phyloP scores from a whole-genome alignment of 148 eudicot species.

The Camellia granthamiana region DNA sequence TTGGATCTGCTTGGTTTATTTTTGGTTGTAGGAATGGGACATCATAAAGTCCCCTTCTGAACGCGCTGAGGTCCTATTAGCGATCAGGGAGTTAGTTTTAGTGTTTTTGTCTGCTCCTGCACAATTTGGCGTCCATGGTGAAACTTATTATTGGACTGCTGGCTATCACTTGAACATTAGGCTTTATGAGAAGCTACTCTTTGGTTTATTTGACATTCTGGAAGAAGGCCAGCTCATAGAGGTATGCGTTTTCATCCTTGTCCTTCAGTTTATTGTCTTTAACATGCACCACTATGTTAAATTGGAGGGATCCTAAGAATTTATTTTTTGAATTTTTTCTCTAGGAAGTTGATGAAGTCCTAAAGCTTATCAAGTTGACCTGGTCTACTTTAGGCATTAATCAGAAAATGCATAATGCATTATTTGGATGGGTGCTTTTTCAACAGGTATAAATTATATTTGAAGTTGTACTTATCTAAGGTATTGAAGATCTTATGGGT shows the following conservation, averaged over 20 bases:
- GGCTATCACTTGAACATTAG: slow-evolving; percentile 71
- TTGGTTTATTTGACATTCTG: slow-evolving; percentile 74
- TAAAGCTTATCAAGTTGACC: slow-evolving; percentile 65
- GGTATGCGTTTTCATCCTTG: slow-evolving; percentile 33
- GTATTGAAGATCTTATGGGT: not conserved
- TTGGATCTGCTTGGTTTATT: slow-evolving; percentile 3
- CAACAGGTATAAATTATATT: slow-evolving; percentile 61
- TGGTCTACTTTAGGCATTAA: slow-evolving; percentile 86
- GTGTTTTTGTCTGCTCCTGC: slow-evolving; percentile 38
- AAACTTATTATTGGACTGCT: slow-evolving; percentile 47
- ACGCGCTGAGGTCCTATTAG: slow-evolving; percentile 52
- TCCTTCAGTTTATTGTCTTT: slow-evolving; percentile 10
- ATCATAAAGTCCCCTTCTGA: slow-evolving; percentile 53
- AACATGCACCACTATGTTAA: not conserved
- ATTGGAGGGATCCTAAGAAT: not conserved
- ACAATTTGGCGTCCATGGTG: slow-evolving; percentile 38
- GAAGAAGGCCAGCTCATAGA: slow-evolving; percentile 77
- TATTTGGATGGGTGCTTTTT: slow-evolving; percentile 87
- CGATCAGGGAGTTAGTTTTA: slow-evolving; percentile 49
- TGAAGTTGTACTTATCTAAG: not conserved
- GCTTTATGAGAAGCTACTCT: slow-evolving; percentile 74
- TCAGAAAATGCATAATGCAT: slow-evolving; percentile 64
- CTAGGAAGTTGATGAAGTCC: slow-evolving; percentile 72
- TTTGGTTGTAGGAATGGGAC: slow-evolving; percentile 65
- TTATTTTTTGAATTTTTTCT: slow-evolving; percentile 9